Conservation (phyloP, 73 alveolate genomes). For the Blepharisma stoltei region DNA sequence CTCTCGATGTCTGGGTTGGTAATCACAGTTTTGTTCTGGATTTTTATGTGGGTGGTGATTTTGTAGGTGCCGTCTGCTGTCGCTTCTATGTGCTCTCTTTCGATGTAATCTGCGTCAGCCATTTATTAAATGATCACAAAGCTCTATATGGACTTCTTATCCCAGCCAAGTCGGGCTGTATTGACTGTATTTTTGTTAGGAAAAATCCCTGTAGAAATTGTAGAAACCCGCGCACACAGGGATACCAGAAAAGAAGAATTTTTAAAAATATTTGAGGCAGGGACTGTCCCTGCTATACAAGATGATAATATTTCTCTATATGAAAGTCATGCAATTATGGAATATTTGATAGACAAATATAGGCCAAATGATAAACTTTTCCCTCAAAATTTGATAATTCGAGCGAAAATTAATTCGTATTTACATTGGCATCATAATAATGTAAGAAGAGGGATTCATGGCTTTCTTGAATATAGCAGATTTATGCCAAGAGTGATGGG, state of each 20-base stretch:
- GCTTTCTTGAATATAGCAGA: neutral
- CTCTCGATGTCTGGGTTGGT: slow-evolving; percentile 25
- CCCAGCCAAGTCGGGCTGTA: slow-evolving; percentile 22
- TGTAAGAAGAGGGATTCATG: neutral
- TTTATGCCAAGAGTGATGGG: too few relatives aligned
- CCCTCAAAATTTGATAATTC: neutral
- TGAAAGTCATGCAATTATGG: slow-evolving; percentile 23
- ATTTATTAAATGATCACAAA: neutral
- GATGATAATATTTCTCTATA: neutral
- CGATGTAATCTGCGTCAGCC: neutral
- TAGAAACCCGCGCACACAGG: too few relatives aligned
- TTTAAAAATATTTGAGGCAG: neutral
- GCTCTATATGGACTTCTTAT: neutral
- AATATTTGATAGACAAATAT: neutral
- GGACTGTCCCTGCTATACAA: slow-evolving; percentile 22
- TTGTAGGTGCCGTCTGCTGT: neutral
- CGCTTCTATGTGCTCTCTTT: neutral
- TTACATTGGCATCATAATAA: slow-evolving; percentile 20
- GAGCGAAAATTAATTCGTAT: slow-evolving; percentile 1
- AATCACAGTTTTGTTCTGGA: neutral
- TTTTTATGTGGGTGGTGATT: neutral
- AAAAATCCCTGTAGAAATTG: too few relatives aligned
- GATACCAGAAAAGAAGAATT: neutral
- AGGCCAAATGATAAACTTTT: neutral
- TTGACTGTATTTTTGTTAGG: too few relatives aligned